Base-by-base conservation (phyloP, 1,284 basidiomycete species). In the Takashimella tepidaria region DNA sequence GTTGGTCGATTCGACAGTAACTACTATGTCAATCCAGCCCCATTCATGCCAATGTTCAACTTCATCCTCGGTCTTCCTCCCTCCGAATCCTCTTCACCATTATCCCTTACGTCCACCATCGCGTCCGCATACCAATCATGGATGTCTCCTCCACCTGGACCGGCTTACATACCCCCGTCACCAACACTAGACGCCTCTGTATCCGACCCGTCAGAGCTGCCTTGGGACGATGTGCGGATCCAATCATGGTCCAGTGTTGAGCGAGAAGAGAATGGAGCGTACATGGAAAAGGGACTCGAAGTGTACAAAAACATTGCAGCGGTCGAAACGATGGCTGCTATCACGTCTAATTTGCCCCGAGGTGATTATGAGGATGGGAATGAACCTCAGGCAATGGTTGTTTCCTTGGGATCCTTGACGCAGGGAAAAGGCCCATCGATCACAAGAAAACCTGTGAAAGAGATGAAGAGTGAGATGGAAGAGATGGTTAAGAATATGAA, bases 191-290 rank as follows among this genome's bases (percentile, higher is more conserved):
- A 63, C 12, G 27, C 51, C 31, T 45, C 27, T 3, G 58, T 64
- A 37, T 55, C 61, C 6, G 40, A 47, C 12, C 31, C 57, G 13
- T 53, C 40, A 5, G 49, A 55, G 16, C 53, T 73, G 12, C 51
- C 68, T 54, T 75, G 73, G 73, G 52, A 56, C 12, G 72, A 75
- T 57, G 54, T 57, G 42, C 56, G 73, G 49, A 65, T 75, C 26
- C 63, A 68, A 53, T 47, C 45, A 26, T 73, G 70, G 72, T 49
- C 26, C 26, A 55, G 65, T 8, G 45, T 45, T 5, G 70, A 69
- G 56, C 58, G 63, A 43, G 56, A 58, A 45, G 61, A 70, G 55
- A 73, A 73, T 56, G 59, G 56, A 20, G 58, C 60, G 44, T 73
- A 59, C 54, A 54, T 69, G 12, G 63, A 64, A 43, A 54, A 59